Base-by-base conservation (phyloP, 106 monocot genomes). In the Alisma plantagoaquatica region DNA sequence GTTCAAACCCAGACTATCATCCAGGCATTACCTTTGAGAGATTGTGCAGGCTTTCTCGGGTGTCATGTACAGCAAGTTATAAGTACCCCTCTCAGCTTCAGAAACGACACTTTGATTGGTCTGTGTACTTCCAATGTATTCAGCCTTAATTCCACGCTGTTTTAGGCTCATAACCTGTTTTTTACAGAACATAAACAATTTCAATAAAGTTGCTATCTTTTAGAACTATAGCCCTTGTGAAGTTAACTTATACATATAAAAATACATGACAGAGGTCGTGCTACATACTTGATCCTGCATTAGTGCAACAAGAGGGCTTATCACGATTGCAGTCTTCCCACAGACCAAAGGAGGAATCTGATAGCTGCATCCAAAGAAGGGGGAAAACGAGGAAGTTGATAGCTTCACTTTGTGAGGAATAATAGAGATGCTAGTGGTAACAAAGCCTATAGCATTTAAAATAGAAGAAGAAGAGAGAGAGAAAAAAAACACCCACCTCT, bases 241-340 rank as follows among this genome's bases (percentile, higher is more conserved):
- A 38, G 14, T 7, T 38, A 7, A 38, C 9, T 7, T 7, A 38
- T 14, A 38, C 35, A 38, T 38, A 38, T 7, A 7, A 14, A 38
- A 38, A 38, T 38, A 38, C 14, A 7, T 14, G 35, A n/a, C n/a
- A n/a, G n/a, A n/a, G n/a, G 6, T 6, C 35, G 14, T 14, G 35
- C 35, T 7, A 38, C 27, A 38, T 71, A 85, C 96, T 82, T 98
- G 98, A 77, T 98, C 98, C 73, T 98, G 98, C 82, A 98, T 98
- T 60, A 98, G 71, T 26, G 98, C 64, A 31, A 98, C 59, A 65
- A 98, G 74, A 28, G 90, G 98, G 51, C 98, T 98, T 56, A 98
- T 81, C 32, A 98, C 71, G 26, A 90, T 56, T 21, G 84, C 84
- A 46, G 85, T 98, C 41, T 86, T 98, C 17, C 64, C 56, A 38